Percentiles rank a stretch among this genome's conserved stretches.
These are phyloP conservation scores for Podospora australis DNA, from an alignment of 495 filamentous ascomycete genomes.

Conservation along the genomic window DNA sequence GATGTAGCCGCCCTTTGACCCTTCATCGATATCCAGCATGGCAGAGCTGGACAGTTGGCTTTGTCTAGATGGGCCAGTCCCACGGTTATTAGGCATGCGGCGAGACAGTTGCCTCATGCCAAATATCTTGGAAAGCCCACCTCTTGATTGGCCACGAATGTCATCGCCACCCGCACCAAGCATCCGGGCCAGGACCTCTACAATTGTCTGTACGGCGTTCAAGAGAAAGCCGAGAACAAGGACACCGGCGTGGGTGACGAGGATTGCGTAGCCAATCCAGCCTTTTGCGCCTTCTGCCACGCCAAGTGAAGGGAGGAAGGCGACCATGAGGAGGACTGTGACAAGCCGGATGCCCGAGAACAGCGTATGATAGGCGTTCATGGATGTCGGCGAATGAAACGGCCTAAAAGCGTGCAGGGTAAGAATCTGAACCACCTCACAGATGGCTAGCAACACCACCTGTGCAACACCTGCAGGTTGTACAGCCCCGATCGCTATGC, in stretches of 20 bases:
- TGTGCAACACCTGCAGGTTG: constrained; percentile 92
- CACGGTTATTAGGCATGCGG: constrained; percentile 58
- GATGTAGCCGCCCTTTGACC: constrained; percentile 58
- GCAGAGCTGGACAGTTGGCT: constrained; percentile 75
- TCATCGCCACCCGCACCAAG: constrained; percentile 75
- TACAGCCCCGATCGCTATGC: constrained; percentile 82
- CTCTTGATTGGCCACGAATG: constrained; percentile 62
- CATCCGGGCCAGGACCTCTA: constrained; percentile 77
- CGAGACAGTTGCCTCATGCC: constrained; percentile 87
- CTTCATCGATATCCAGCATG: constrained; percentile 62
- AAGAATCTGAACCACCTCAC: constrained; percentile 85
- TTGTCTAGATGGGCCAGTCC: constrained; percentile 52
- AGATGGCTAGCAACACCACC: constrained; percentile 83
- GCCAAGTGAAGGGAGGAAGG: constrained; percentile 77
- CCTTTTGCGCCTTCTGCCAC: constrained; percentile 72
- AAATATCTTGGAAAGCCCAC: constrained; percentile 85
- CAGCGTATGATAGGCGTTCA: constrained; percentile 89
- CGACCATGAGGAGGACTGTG: constrained; percentile 73
- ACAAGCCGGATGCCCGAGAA: constrained; percentile 74
- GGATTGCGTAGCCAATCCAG: constrained; percentile 92
- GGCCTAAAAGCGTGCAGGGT: constrained; percentile 85
- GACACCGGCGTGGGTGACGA: constrained; percentile 78
- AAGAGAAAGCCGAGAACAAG: constrained; percentile 91
- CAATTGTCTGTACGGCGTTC: constrained; percentile 80
- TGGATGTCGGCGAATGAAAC: constrained; percentile 87